Evolutionary conservation across 2,329 filamentous ascomycete genomes (phyloP).

Genomic region (Pezicula neosporulosa): DNA sequence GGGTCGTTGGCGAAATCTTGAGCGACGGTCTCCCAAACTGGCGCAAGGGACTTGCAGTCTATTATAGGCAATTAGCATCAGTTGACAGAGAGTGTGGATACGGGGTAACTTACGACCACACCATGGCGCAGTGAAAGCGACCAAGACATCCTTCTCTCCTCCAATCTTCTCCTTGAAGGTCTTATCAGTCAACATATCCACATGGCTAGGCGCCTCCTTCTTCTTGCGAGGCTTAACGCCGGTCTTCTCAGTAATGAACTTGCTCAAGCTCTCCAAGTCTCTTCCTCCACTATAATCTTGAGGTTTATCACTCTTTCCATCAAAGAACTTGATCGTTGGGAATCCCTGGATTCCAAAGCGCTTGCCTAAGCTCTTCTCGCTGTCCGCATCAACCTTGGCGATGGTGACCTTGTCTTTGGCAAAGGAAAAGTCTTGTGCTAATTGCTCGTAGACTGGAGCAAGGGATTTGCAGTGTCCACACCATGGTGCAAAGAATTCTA

Average conservation of each 20-base stretch:
- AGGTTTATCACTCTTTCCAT: conserved; percentile 86
- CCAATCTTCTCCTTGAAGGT: conserved; percentile 78
- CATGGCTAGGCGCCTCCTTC: conserved; percentile 67
- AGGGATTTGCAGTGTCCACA: conserved; percentile 99
- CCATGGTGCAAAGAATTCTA: conserved; percentile 99
- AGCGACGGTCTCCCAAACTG: conserved; percentile 85
- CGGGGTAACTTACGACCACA: conserved; percentile 71
- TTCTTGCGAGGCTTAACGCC: conserved; percentile 75
- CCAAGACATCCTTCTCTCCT: conserved; percentile 82
- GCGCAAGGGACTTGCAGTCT: conserved; percentile 97
- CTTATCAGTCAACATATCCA: conserved; percentile 76
- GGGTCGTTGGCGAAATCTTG: conserved; percentile 75
- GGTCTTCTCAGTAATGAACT: conserved; percentile 84
- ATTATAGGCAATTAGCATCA: conserved; percentile 15
- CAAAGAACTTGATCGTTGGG: conserved; percentile 96
- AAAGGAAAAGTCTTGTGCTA: conserved; percentile 70
- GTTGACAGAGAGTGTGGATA: not conserved
- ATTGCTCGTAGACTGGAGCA: conserved; percentile 90
- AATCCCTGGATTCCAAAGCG: conserved; percentile 89
- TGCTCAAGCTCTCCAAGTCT: conserved; percentile 79
- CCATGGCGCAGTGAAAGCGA: conserved; percentile 98
- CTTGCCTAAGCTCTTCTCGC: conserved; percentile 79
- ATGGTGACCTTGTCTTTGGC: conserved; percentile 74
- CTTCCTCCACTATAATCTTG: conserved; percentile 82
- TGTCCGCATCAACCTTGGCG: conserved; percentile 94